Percentiles rank a stretch among this genome's conserved stretches.
phyloP scores from a whole-genome alignment of 2,329 filamentous ascomycete species.

The Colletotrichum liriopes region DNA sequence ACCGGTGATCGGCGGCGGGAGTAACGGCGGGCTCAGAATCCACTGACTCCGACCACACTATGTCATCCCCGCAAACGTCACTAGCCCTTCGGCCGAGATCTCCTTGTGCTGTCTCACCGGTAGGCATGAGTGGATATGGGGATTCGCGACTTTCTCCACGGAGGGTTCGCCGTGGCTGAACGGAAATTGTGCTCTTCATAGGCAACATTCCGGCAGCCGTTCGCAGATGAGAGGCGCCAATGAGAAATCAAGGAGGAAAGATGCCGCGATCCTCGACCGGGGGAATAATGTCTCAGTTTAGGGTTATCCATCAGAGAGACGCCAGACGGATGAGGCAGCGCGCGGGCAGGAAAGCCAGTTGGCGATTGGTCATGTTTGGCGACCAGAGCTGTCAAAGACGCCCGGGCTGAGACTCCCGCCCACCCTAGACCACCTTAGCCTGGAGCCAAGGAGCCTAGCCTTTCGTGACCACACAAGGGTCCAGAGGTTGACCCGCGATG shows the following conservation, averaged over 20 bases:
- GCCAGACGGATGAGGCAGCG: conserved; percentile 26
- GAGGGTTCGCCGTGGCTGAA: conserved; percentile 15
- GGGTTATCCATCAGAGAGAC: conserved; percentile 25
- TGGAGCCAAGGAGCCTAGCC: conserved; percentile 23
- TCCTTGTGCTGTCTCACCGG: conserved; percentile 16
- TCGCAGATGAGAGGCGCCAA: conserved; percentile 37
- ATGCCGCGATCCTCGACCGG: conserved; percentile 16
- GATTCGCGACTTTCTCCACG: conserved; percentile 15
- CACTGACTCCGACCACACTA: conserved; percentile 19
- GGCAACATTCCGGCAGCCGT: conserved; percentile 24
- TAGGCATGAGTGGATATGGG: conserved; percentile 5
- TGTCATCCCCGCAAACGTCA: conserved; percentile 38
- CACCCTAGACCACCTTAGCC: conserved; percentile 29
- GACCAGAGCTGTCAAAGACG: conserved; percentile 32
- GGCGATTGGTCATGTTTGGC: conserved; percentile 11
- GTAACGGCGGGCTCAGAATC: conserved; percentile 35
- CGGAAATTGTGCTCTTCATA: background rate
- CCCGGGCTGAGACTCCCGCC: conserved; percentile 33
- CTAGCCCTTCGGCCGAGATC: conserved; percentile 28
- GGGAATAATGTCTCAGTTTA: conserved; percentile 30
- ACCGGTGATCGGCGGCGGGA: conserved; percentile 39
- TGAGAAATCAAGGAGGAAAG: conserved; percentile 23
- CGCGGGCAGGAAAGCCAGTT: background rate
- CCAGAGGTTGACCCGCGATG: conserved; percentile 11
- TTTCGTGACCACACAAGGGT: conserved; percentile 10